Percentiles rank a stretch among this genome's conserved stretches.
Evolutionary conservation across 768 basidiomycete genomes (phyloP).

Genomic region (Clavulina sp.): DNA sequence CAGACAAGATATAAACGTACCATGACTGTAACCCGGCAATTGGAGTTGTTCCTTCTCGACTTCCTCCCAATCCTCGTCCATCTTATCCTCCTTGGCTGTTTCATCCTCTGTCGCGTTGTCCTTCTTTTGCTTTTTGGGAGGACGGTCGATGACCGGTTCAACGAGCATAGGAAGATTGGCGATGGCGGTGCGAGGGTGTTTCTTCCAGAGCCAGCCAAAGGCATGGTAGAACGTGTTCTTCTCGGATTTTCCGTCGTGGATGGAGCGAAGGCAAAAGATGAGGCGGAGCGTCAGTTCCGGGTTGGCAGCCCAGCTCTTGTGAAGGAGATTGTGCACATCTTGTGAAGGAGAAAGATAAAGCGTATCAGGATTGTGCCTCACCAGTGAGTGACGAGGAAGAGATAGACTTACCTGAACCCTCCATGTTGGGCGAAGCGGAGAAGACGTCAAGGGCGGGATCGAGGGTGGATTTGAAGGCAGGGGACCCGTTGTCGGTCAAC

Average conservation of each 20-base stretch:
- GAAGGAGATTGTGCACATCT: slow-evolving; percentile 23
- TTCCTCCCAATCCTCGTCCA: neutral
- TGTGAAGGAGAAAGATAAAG: slow-evolving; percentile 4
- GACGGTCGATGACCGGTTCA: slow-evolving; percentile 30
- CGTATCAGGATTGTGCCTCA: no score
- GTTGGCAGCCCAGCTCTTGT: slow-evolving; percentile 40
- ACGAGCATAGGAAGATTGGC: slow-evolving; percentile 38
- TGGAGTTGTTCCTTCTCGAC: slow-evolving; percentile 6
- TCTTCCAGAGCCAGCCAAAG: slow-evolving; percentile 49
- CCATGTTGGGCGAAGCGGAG: no score
- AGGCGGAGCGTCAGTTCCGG: slow-evolving; percentile 39
- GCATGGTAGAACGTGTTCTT: slow-evolving; percentile 40
- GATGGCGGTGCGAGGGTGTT: slow-evolving; percentile 55
- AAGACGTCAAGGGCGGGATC: slow-evolving; percentile 42
- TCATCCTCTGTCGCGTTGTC: slow-evolving; percentile 14
- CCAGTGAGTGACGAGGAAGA: no score
- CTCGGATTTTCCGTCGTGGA: slow-evolving; percentile 50
- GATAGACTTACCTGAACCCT: no score
- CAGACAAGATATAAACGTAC: no score
- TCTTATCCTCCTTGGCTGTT: slow-evolving; percentile 9
- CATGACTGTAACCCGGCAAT: neutral
- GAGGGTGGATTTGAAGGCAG: slow-evolving; percentile 33
- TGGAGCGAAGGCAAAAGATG: slow-evolving; percentile 52
- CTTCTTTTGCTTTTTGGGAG: slow-evolving; percentile 13
- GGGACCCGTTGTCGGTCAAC: slow-evolving; percentile 33